These are phyloP conservation scores for Solanum hybrid DNA, from an alignment of 305 asterid species.

Conservation along the genomic window DNA sequence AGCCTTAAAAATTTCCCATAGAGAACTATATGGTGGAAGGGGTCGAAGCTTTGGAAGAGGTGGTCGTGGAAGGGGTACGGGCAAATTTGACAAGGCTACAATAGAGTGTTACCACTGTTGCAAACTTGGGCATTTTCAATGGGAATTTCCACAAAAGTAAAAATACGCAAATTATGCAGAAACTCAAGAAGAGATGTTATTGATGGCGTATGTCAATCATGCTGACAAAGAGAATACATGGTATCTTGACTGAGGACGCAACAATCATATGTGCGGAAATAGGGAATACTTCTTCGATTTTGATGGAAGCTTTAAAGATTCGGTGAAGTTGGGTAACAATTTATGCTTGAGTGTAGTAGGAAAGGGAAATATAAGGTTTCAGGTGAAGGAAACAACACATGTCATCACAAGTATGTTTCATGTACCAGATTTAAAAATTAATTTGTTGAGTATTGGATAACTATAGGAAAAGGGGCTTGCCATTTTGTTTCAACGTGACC, in stretches of 20 bases:
- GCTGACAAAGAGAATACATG: background rate
- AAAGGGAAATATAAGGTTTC: background rate
- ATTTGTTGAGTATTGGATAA: slow-evolving; percentile 6
- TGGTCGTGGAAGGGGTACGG: background rate
- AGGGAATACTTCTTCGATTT: background rate
- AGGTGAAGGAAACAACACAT: background rate
- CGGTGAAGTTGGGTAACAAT: background rate
- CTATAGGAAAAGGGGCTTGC: background rate
- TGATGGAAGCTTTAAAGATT: background rate
- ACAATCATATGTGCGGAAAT: background rate
- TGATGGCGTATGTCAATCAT: too few relatives aligned
- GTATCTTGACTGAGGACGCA: background rate
- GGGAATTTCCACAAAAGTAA: background rate
- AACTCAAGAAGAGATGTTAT: background rate
- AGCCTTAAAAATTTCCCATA: background rate
- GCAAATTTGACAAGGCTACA: background rate
- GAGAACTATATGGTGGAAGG: background rate
- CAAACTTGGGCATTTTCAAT: slow-evolving; percentile 9
- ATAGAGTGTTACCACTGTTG: background rate
- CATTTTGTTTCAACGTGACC: background rate
- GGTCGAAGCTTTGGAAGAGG: background rate
- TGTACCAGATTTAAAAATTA: slow-evolving; percentile 1
- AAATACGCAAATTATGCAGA: background rate
- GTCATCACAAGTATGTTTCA: background rate
- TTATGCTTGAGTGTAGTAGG: background rate